phyloP scores from a whole-genome alignment of 495 filamentous ascomycete species.

The Talaromyces thailandensis region DNA sequence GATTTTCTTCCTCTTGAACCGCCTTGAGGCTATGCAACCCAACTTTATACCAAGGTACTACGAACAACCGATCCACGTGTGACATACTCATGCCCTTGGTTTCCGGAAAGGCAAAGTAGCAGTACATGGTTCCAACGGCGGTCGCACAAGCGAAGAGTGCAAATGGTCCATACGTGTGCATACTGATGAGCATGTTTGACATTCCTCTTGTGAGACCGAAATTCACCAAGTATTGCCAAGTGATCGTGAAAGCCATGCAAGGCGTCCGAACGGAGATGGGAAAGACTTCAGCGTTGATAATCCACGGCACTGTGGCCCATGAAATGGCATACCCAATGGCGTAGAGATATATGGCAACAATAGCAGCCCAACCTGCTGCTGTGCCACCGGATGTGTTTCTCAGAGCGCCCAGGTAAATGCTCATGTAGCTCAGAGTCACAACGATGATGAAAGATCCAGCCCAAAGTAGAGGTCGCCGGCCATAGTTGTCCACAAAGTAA shows the following conservation, averaged over 20 bases:
- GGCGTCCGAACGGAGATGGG: constrained; percentile 13
- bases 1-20: neutral
- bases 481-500: constrained; percentile 14
- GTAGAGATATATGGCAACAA: constrained; percentile 18
- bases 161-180: constrained; percentile 17
- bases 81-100: constrained; percentile 18
- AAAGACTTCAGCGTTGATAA: constrained; percentile 17
- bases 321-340: constrained; percentile 17
- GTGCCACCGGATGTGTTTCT: constrained; percentile 6
- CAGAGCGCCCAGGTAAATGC: constrained; percentile 13
- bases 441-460: constrained; percentile 16
- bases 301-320: constrained; percentile 16
- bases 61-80: constrained; percentile 10
- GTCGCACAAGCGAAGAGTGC: constrained; percentile 14
- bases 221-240: constrained; percentile 17
- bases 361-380: constrained; percentile 13
- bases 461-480: constrained; percentile 15
- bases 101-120: constrained; percentile 15
- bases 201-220: constrained; percentile 17
- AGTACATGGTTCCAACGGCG: constrained; percentile 10
- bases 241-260: constrained; percentile 13
- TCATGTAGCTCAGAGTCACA: constrained; percentile 12
- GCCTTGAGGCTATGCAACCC: neutral
- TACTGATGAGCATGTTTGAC: constrained; percentile 12
- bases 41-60: constrained; percentile 14